Evolutionary conservation across 805 yeast species (phyloP), one percentile per base, ranked within the genome.

Genomic region (Candida michaelii): DNA sequence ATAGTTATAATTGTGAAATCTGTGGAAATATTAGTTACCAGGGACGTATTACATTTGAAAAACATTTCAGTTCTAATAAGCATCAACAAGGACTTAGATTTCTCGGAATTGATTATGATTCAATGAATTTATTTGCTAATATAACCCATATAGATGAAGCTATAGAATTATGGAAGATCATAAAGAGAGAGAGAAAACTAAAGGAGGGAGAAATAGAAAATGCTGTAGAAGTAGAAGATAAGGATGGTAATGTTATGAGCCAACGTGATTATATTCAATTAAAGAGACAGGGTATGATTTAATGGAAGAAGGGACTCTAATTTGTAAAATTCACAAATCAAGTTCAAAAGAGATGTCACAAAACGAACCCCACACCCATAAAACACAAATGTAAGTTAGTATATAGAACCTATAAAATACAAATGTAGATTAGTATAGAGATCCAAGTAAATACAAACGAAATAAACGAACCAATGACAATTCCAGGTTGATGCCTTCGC

Each of bases 211-310:
- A 72, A 40, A 58, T 55, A 35, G 85, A 83, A 48, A 69, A 73
- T 40, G 78, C 80, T 1, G 74, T 83, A 10, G 96, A 93, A 60
- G 85, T 90, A 27, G 98, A 91, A 59, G 98, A 93, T 57, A 84
- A 79, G 1, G 89, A 88, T 13, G 99, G 98, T 9, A 91, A 93
- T 57, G 96, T 88, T 12, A 85, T 91, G 95, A 77, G 85, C 25
- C 83, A 82, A 52, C 79, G 80, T 51, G 90, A 88, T 32, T 91
- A 87, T 61, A 73, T 82, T 14, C 97, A 93, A 51, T 71, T 91
- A 58, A 86, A 88, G 63, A 83, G 79, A 51, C 98, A 91, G 65
- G 98, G 97, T 0, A 68, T 91, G 38, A 52, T 89, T 23, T 89
- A 65, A 12, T 13, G 18, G 11, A 29, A 29, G 9, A 29, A 25